Percentiles rank a stretch among this genome's conserved stretches.
These are phyloP conservation scores for Sechiopsis laciniata DNA, from an alignment of 306 rosid species.

Conservation along the genomic window DNA sequence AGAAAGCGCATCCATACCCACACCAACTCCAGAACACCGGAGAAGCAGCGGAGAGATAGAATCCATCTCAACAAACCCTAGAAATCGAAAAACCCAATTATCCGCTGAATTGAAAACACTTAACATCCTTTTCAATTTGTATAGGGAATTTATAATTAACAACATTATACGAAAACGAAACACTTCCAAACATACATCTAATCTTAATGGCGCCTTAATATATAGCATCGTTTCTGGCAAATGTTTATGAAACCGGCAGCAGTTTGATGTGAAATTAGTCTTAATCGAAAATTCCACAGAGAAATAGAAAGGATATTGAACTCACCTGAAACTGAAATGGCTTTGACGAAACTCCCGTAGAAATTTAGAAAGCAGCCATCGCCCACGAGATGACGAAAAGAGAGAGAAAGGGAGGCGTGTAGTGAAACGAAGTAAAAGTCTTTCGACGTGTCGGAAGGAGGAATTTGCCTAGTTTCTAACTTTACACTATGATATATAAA, in stretches of 20 bases:
- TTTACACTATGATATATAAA: too few relatives aligned
- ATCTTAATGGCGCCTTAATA: not conserved
- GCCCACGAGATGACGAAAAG: not conserved
- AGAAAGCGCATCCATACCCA: not conserved
- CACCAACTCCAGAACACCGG: not conserved
- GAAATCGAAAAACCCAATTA: not conserved
- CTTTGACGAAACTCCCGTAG: not conserved
- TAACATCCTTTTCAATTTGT: not conserved
- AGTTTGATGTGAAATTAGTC: not conserved
- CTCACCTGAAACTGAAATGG: not conserved
- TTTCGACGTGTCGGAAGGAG: too few relatives aligned
- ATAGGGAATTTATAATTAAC: not conserved
- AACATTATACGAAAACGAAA: not conserved
- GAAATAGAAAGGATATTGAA: not conserved
- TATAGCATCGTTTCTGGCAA: not conserved
- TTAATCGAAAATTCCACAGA: not conserved
- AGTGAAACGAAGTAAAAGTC: too few relatives aligned
- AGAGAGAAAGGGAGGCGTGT: not conserved
- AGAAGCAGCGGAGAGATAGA: not conserved
- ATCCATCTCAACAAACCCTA: not conserved
- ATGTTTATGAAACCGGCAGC: not conserved
- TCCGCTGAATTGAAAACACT: not conserved
- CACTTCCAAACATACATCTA: not conserved
- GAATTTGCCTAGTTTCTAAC: too few relatives aligned
- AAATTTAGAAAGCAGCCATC: not conserved